Percentiles rank a stretch among this genome's conserved stretches.
These are phyloP conservation scores for Choiromyces venosus DNA, from an alignment of 495 filamentous ascomycete genomes.

Conservation along the genomic window DNA sequence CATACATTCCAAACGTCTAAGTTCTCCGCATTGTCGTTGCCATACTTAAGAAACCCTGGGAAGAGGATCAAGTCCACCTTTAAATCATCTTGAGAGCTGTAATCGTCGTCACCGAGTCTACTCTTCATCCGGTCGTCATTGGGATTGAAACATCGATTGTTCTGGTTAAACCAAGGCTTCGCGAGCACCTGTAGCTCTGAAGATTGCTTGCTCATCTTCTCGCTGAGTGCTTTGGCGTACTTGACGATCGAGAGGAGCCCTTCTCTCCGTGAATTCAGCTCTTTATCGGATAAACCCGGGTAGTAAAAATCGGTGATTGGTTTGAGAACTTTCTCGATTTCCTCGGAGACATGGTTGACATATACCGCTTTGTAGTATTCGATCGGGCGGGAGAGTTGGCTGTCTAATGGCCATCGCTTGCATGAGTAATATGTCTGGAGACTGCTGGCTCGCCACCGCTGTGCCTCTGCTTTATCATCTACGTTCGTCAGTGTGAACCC, in stretches of 20 bases:
- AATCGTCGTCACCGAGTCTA: constrained; percentile 12
- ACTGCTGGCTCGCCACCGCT: constrained; percentile 19
- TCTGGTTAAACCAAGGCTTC: constrained; percentile 17
- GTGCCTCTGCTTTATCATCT: constrained; percentile 19
- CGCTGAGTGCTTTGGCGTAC: not conserved
- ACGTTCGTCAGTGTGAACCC: not conserved
- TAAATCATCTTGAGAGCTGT: not conserved
- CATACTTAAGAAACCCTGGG: constrained; percentile 28
- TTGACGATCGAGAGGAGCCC: not conserved
- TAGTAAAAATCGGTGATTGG: constrained; percentile 10
- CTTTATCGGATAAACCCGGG: constrained; percentile 2
- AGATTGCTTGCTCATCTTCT: constrained; percentile 10
- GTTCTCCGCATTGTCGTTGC: constrained; percentile 23
- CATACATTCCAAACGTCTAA: constrained; percentile 14
- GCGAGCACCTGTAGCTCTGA: constrained; percentile 12
- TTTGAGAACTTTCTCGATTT: constrained; percentile 6
- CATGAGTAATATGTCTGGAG: not conserved
- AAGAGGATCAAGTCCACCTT: constrained; percentile 13
- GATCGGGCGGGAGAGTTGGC: not conserved
- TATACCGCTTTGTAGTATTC: not conserved
- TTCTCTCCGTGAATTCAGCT: not conserved
- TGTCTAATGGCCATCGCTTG: not conserved
- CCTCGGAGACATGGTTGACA: not conserved
- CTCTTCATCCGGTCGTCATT: constrained; percentile 14
- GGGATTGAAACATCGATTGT: not conserved